Conservation (phyloP, 108 stramenopile species). For the Hondaea fermentalgiana region DNA sequence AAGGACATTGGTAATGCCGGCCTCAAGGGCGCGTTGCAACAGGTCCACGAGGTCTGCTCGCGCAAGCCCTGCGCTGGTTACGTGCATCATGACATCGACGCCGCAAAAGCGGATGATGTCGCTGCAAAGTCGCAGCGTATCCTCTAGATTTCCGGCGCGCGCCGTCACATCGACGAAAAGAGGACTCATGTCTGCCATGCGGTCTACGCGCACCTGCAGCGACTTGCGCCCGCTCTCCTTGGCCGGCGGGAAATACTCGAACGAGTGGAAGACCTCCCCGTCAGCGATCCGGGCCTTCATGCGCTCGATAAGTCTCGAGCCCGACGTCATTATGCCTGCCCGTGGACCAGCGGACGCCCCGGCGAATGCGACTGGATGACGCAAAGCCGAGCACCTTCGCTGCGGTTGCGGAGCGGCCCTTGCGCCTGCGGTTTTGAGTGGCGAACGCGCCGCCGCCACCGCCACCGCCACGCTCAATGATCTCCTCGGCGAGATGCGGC, state of each 20-base stretch:
- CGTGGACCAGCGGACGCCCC: neutral
- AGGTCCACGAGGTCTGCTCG: conserved; percentile 40
- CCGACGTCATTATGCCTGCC: neutral
- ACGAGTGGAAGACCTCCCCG: conserved; percentile 63
- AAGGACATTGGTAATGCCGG: conserved; percentile 15
- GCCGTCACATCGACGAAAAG: conserved; percentile 83
- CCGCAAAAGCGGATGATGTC: conserved; percentile 76
- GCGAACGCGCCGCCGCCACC: too few species aligned
- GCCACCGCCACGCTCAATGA: too few species aligned
- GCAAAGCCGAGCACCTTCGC: too few species aligned
- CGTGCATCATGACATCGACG: conserved; percentile 77
- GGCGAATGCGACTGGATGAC: neutral
- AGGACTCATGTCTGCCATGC: conserved; percentile 79
- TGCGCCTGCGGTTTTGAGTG: too few species aligned
- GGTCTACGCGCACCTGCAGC: conserved; percentile 77
- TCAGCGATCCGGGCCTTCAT: neutral
- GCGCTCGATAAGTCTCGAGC: neutral
- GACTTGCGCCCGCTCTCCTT: conserved; percentile 84
- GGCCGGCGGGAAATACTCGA: conserved; percentile 92
- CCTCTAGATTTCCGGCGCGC: conserved; percentile 65
- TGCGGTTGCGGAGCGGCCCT: too few species aligned
- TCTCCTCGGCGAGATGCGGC: too few species aligned
- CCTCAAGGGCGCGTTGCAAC: conserved; percentile 51
- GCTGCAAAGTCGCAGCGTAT: conserved; percentile 66
- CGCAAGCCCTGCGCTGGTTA: conserved; percentile 77